Evolutionary conservation across 352 stramenopile species (phyloP), one percentile per base, ranked within the genome.

Genomic region (Globisporangium perplexum): DNA sequence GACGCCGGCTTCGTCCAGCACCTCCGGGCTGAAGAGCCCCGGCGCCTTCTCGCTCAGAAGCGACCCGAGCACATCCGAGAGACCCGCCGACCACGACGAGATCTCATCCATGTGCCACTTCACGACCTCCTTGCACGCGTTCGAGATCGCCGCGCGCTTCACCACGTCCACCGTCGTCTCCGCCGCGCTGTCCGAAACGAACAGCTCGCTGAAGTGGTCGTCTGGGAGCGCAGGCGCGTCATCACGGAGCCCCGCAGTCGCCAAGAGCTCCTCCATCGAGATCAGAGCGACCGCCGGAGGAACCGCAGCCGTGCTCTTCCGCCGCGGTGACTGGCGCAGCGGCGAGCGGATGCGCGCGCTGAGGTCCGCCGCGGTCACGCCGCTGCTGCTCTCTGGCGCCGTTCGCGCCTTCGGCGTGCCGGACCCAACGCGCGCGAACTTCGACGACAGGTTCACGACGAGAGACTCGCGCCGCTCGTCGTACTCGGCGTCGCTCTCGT

Each of bases 371-470:
- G 50, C 52, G 5, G 50, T 64, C 46, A 59, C 46, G 39, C 46
- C 17, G 15, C 17, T 23, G 15, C 7, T 15, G 22, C 39, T 50
- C 28, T 59, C 45, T 2, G 51, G 38, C 10, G 47, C 17, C 17
- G 36, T 51, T 18, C 33, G 33, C 14, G 33, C 3, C 33, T 39
- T 39, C 15, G 57, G 60, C 8, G 57, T 56, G 17, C 47, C 47
- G 11, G 55, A 64, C 11, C 73, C 83, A 31, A 90, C 72, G 22
- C 72, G 74, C 14, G 91, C 76, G 50, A 95, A 93, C 43, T 83
- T 71, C 10, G 68, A 66, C n/a, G 74, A 80, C 26, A 93, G 45
- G 43, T 93, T 95, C 23, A 93, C 73, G 1, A 84, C 68, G 0
- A 95, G 50, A 15, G 79, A 88, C 47, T 83, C 70, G 0, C 76